Evolutionary conservation across 805 yeast species (phyloP), one percentile per base, ranked within the genome.

Genomic region (Grigorovia jiainica): DNA sequence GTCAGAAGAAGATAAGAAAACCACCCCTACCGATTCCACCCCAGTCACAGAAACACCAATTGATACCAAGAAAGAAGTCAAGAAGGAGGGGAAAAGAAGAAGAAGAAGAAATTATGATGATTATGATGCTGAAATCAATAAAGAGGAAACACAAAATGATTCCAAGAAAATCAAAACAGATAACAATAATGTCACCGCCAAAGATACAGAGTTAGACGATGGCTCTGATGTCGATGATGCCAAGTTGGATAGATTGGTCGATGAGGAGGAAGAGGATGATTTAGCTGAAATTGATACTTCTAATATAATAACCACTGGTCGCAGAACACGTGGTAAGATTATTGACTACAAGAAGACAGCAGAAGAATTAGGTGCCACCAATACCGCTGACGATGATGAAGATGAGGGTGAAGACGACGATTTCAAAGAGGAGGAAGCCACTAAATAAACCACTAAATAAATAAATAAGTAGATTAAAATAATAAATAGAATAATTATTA

Each of bases 321-420:
- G 95, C 64, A 83, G 96, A 69, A 87, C 96, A 7, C 76, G 97
- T 51, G 95, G 96, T 13, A 82, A 79, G 56, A 82, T 81, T 16
- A 82, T 89, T 52, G 96, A 87, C 64, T 87, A 82, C 61, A 70
- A 77, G 43, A 81, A 84, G 64, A 87, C 94, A 13, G 84, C 87
- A 17, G 82, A 76, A 50, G 75, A 83, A 57, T 63, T 85, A 53
- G 78, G 74, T 41, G 66, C 65, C 44, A 67, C 23, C 17, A 13
- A 19, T 8, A 16, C 20, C 8, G 38, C 18, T 2, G 79, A 71
- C 21, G 54, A 49, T 6, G 60, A 47, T 15, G 54, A 43, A 9
- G 59, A 50, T 1, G 52, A 47, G 8, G 49, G 46, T 7, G 49
- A 46, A 10, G 55, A 50, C 37, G 51, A 29, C 4, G 57, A 52